Base-by-base conservation (phyloP, 495 filamentous ascomycete genomes). In the Annulohypoxylon bovei region DNA sequence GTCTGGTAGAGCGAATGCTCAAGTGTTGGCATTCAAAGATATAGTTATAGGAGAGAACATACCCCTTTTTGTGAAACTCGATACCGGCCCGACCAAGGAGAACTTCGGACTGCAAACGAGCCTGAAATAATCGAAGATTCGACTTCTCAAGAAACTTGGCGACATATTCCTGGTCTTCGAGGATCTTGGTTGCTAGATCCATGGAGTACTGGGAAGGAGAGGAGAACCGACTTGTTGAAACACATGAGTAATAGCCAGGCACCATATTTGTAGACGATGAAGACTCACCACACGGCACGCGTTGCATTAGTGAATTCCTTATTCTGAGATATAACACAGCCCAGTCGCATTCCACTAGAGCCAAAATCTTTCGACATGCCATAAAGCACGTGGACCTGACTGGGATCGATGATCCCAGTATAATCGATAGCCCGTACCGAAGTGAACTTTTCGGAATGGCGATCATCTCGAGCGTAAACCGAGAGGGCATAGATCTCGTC, bases 401-500 rank as follows among this genome's bases (percentile, higher is more conserved):
- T 23, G 0, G 83, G 78, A 56, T 87, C 80, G 9, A 91, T 88
- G 18, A 87, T 77, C 0, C 79, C 80, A 0, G 65, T 68, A 1
- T 73, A 66, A 50, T 88, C 78, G 40, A 90, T 79, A 0, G 86
- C 82, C 0, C 87, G 75, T 0, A 84, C 80, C 0, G 85, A 88
- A n/a, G 78, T 76, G 68, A 91, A 91, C 4, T 79, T 70, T 11
- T 78, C 74, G 0, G 77, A 70, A 0, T 58, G 22, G 6, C 72
- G 27, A 28, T 79, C 73, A 3, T 79, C 71, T 23, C 80, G 81
- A 7, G 81, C 71, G 66, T 81, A 90, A 0, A 86, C 77, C 0
- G 84, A 87, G 16, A 88, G 71, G 0, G 85, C 89, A 69, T 90
- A 90, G 11, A 91, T 84, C 70, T 91, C 89, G 56, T 91, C 89